Conservation (phyloP, 768 basidiomycete species). For the Leccinum variicolor region DNA sequence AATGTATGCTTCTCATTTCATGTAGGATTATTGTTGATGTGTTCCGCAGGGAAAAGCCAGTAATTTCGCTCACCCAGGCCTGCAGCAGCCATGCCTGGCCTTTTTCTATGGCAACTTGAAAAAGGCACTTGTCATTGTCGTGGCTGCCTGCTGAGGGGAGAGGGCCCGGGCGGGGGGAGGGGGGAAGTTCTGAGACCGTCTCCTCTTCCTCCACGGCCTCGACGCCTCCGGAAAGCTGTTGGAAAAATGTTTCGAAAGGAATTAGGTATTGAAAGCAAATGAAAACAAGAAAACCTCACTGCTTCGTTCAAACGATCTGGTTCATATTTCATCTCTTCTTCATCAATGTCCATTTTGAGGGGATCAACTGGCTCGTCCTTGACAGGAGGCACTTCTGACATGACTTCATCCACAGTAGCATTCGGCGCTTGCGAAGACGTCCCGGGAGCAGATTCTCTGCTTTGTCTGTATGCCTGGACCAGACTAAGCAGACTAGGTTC, state of each 20-base stretch:
- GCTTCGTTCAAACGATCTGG: slow-evolving; percentile 77
- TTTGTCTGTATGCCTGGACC: slow-evolving; percentile 65
- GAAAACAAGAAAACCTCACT: slow-evolving; percentile 35
- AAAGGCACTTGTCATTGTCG: too few relatives aligned
- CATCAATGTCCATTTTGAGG: slow-evolving; percentile 91
- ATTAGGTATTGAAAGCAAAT: background rate
- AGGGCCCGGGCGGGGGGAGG: too few relatives aligned
- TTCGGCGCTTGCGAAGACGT: slow-evolving; percentile 18
- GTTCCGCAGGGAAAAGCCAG: too few relatives aligned
- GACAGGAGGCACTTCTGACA: slow-evolving; percentile 31
- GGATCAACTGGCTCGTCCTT: slow-evolving; percentile 83
- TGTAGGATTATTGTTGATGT: too few relatives aligned
- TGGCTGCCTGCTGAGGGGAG: too few relatives aligned
- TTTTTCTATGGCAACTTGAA: too few relatives aligned
- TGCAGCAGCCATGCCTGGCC: too few relatives aligned
- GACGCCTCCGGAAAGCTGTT: slow-evolving; percentile 54
- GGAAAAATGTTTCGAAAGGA: background rate
- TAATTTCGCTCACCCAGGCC: too few relatives aligned
- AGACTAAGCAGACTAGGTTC: slow-evolving; percentile 60
- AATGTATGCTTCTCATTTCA: too few relatives aligned
- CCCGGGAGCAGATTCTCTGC: slow-evolving; percentile 31
- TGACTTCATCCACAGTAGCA: slow-evolving; percentile 18
- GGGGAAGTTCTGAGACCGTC: slow-evolving; percentile 30
- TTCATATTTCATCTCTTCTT: slow-evolving; percentile 87
- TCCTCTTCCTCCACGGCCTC: slow-evolving; percentile 34